These are phyloP conservation scores for Pestalotiopsis sp. DNA, from an alignment of 2,329 filamentous ascomycete genomes.

Conservation along the genomic window DNA sequence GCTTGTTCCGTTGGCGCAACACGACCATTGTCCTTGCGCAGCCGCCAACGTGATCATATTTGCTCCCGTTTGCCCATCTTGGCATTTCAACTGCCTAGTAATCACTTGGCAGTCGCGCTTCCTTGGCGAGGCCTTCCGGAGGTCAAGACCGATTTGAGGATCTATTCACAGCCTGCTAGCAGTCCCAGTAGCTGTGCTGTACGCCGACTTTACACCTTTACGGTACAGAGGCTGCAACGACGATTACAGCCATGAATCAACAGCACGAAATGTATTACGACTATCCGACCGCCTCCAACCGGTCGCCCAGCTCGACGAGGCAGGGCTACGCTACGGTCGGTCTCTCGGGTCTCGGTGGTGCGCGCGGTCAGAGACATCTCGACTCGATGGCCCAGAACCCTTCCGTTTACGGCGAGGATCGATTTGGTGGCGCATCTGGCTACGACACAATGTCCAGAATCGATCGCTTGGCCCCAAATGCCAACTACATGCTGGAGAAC, in stretches of 20 bases:
- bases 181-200: slow-evolving; percentile 7
- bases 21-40: not conserved
- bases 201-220: not conserved
- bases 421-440: slow-evolving; percentile 65
- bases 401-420: slow-evolving; percentile 72
- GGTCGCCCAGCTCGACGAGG: slow-evolving; percentile 72
- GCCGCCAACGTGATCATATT: not conserved
- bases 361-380: slow-evolving; percentile 72
- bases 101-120: not conserved
- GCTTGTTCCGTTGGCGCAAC: not conserved
- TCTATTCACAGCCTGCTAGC: slow-evolving; percentile 11
- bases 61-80: not conserved
- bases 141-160: slow-evolving; percentile 3
- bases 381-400: slow-evolving; percentile 70
- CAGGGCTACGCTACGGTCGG: slow-evolving; percentile 63
- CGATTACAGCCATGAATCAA: slow-evolving; percentile 45
- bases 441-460: slow-evolving; percentile 52
- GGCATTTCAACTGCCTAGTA: not conserved
- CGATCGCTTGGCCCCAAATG: slow-evolving; percentile 34
- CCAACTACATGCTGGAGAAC: slow-evolving; percentile 63
- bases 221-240: not conserved
- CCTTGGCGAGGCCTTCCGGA: not conserved
- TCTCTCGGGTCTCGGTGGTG: slow-evolving; percentile 55
- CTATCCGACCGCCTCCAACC: slow-evolving; percentile 61
- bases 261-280: slow-evolving; percentile 75